A percentile compares a stretch with the other conserved stretches of the same genome.
Conservation (phyloP, 2,329 filamentous ascomycete species). For the Sphaerostilbella broomeana region DNA sequence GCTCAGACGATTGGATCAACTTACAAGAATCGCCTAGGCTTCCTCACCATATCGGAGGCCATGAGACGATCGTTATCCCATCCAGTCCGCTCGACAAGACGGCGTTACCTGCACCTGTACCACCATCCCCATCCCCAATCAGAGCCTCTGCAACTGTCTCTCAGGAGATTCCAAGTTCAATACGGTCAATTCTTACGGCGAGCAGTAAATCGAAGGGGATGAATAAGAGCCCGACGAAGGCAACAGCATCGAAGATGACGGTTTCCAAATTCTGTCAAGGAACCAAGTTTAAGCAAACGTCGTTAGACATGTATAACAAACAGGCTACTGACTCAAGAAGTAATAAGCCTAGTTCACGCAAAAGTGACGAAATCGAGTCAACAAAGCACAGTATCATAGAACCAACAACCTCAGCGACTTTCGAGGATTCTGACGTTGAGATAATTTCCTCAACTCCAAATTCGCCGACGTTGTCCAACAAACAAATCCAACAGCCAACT, state of each 20-base stretch:
- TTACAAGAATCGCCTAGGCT: slow-evolving; percentile 38
- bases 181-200: slow-evolving; percentile 21
- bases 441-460: slow-evolving; percentile 2
- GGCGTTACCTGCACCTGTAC: slow-evolving; percentile 25
- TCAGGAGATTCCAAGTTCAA: slow-evolving; percentile 19
- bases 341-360: background rate
- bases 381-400: no score
- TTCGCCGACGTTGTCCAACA: background rate
- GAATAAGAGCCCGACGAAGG: slow-evolving; percentile 6
- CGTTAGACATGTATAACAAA: slow-evolving; percentile 25
- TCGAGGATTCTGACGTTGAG: slow-evolving; percentile 15
- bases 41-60: slow-evolving; percentile 16
- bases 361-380: background rate
- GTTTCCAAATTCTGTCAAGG: slow-evolving; percentile 12
- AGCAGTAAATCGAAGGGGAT: slow-evolving; percentile 17
- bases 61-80: slow-evolving; percentile 38
- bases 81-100: slow-evolving; percentile 34
- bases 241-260: background rate
- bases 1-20: slow-evolving; percentile 31
- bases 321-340: slow-evolving; percentile 8
- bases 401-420: slow-evolving; percentile 1
- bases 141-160: slow-evolving; percentile 10
- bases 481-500: slow-evolving; percentile 11
- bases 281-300: slow-evolving; percentile 27
- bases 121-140: slow-evolving; percentile 16